Conservation (phyloP, 1,284 basidiomycete species). For the Gymnopus androsaceus region DNA sequence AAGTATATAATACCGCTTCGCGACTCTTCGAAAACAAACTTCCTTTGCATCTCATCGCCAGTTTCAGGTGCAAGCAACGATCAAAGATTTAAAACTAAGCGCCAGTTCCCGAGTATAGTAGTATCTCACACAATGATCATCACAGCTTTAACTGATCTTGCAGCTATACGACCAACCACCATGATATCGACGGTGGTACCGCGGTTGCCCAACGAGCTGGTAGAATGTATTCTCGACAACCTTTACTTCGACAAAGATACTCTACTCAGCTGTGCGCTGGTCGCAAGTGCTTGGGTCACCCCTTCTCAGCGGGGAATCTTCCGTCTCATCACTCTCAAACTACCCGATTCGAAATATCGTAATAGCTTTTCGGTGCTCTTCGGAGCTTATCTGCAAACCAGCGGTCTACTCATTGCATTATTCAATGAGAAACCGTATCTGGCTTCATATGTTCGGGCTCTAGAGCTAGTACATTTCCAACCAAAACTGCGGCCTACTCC, state of each 20-base stretch:
- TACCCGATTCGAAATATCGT: background rate
- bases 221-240: conserved; percentile 6
- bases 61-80: no score
- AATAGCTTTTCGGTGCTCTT: background rate
- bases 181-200: no score
- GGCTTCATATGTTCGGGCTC: background rate
- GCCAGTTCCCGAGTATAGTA: no score
- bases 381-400: background rate
- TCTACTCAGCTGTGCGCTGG: background rate
- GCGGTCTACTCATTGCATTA: background rate
- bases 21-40: no score
- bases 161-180: no score
- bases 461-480: conserved; percentile 2
- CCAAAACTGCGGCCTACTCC: no score
- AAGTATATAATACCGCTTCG: no score
- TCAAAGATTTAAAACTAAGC: no score
- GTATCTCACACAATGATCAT: no score
- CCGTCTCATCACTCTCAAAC: background rate
- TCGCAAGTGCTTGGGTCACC: background rate
- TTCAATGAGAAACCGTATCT: background rate
- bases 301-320: conserved; percentile 1
- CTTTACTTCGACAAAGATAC: background rate
- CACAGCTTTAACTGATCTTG: no score
- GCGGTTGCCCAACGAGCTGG: conserved; percentile 3
- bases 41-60: no score